Evolutionary conservation across 768 basidiomycete genomes (phyloP), one percentile per base, ranked within the genome.

Genomic region (Boletales sp.): DNA sequence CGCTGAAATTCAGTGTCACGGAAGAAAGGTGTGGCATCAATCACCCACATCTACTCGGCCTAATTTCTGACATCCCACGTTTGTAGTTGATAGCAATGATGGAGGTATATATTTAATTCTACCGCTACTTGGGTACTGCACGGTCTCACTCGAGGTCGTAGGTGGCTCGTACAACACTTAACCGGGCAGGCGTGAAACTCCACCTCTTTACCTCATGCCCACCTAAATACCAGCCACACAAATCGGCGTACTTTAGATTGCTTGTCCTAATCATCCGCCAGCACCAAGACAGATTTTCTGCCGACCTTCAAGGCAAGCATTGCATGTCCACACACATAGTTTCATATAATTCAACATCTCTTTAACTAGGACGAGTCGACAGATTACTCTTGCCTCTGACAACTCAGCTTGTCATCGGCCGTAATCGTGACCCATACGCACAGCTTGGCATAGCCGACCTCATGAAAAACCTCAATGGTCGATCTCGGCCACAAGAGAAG

Each of bases 101-200:
- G 41, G 79, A 82, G 79, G 80, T 82, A 72, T 67, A 50, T 21
- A 2, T 56, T 56, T 52, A 51, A 44, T 47, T 56, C 39, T 18
- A 53, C 45, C 29, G 31, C 10, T 34, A 12, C 30, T 47, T 18
- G 48, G 24, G 34, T 35, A 32, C 30, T 12, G 37, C 17, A 3
- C 29, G 12, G 30, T 40, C 41, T 46, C 14, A 55, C 45, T 24
- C 24, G 39, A 34, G 27, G 24, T 36, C 31, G 27, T 51, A 82
- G 81, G 67, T 76, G 41, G 75, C 78, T 32, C 70, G 73, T 51
- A 70, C 64, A 46, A 80, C 79, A 9, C 74, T 82, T 45, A 66
- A 65, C 47, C 62, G 59, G 19, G 66, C 69, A 30, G 74, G 74
- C 34, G 54, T 80, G 45, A 68, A 71, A 19, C 63, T 74, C 13